Evolutionary conservation across 2,329 filamentous ascomycete genomes (phyloP), one percentile per base, ranked within the genome.

Genomic region (Elsinoe fawcettii): DNA sequence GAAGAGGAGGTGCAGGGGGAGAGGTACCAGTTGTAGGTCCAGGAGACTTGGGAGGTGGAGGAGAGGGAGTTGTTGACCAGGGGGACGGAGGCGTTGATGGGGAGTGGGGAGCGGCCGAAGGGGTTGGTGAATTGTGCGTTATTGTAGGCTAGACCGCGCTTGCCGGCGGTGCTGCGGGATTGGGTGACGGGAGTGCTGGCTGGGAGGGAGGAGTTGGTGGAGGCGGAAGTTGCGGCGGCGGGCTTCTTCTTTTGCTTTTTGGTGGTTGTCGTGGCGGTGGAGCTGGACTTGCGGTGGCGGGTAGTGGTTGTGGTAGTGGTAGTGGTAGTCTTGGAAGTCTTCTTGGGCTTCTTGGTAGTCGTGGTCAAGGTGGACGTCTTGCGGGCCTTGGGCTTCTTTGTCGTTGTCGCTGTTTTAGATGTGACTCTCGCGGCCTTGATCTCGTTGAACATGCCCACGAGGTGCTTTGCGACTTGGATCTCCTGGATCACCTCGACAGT

Each of bases 71-170:
- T 44, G 20, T 27, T 46, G 36, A 25, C 36, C 68, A 86, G 82
- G 43, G 70, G 63, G 16, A 62, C 63, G 51, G 74, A 74, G 27
- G 80, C 72, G 70, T 86, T 87, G 77, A 83, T 88, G 55, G 80
- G 77, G 41, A 87, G 70, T 67, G 85, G 85, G 65, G 84, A 82
- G 78, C 86, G 84, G 65, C 68, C 66, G 49, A 44, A 54, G 49
- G 56, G 36, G 37, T 46, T 54, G 37, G 39, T 56, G 43, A 46
- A 27, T n/a, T 62, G 63, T 49, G 74, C 74, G 25, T 80, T 72
- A 70, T 86, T 87, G 77, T 83, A 88, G 55, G 80, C 78, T 37
- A 87, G 70, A 68, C 85, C 85, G 65, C 84, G 82, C 78, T 86
- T 85, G 65, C 68, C 66, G 36, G 22, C 14, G 12, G 39, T 56